phyloP scores from a whole-genome alignment of 176 grass and related monocot species.

The Microstegium vimineum region DNA sequence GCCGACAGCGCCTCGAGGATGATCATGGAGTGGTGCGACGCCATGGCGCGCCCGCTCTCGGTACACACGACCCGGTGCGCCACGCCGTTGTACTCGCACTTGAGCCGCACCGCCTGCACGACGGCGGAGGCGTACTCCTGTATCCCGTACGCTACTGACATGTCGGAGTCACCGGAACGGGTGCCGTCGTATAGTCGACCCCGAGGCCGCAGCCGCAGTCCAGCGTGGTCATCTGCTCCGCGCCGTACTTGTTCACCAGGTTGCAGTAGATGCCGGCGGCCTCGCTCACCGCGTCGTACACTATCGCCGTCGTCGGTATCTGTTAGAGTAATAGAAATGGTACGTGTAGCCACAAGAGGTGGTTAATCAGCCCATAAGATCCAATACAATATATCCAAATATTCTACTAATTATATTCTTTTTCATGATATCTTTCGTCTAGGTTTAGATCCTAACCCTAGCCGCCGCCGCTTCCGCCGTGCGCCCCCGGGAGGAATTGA shows the following conservation, averaged over 20 bases:
- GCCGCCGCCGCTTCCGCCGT: too few relatives aligned
- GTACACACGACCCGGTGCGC: not conserved
- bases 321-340: too few relatives aligned
- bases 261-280: not conserved
- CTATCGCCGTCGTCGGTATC: not conserved
- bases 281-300: not conserved
- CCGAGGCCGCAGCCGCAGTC: constrained; percentile 2
- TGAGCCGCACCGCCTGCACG: not conserved
- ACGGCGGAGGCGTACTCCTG: not conserved
- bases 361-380: too few relatives aligned
- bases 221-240: not conserved
- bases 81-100: not conserved
- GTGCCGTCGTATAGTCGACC: constrained; percentile 8
- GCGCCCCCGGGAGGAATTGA: too few relatives aligned
- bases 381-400: too few relatives aligned
- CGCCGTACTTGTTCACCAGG: not conserved
- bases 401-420: too few relatives aligned
- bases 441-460: too few relatives aligned
- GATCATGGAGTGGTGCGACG: constrained; percentile 2
- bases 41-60: constrained; percentile 11
- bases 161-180: not conserved
- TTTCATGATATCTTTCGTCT: too few relatives aligned
- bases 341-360: too few relatives aligned
- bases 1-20: constrained; percentile 9
- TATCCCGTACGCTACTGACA: constrained; percentile 2